phyloP scores from a whole-genome alignment of 768 basidiomycete genomes.

The Pleurotus pulmonarius region DNA sequence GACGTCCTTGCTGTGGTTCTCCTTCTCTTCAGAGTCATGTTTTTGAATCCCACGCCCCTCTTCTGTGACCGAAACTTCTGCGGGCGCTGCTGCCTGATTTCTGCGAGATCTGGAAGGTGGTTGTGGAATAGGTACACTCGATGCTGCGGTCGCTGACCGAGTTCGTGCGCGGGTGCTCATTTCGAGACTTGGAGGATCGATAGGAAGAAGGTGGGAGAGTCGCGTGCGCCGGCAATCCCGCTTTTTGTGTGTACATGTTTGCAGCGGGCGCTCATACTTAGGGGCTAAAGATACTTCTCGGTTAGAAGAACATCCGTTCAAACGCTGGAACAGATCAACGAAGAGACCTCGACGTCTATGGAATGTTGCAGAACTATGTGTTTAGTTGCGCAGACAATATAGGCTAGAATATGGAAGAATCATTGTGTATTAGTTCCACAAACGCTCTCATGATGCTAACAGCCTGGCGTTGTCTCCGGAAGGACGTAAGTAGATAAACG shows the following conservation, averaged over 20 bases:
- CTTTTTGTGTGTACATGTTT: background rate
- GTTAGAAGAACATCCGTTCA: no score
- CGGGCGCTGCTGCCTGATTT: slow-evolving; percentile 1
- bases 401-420: no score
- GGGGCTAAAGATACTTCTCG: no score
- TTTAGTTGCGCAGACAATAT: no score
- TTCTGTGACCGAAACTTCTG: background rate
- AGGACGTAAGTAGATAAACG: no score
- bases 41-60: slow-evolving; percentile 8
- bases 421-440: no score
- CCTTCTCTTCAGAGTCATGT: slow-evolving; percentile 19
- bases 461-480: no score
- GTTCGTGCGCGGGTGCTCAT: slow-evolving; percentile 49
- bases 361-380: no score
- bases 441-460: no score
- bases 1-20: slow-evolving; percentile 19
- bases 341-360: no score
- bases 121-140: slow-evolving; percentile 5
- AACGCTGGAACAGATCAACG: no score
- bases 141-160: slow-evolving; percentile 26
- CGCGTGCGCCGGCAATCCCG: background rate
- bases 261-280: background rate
- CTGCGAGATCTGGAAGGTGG: slow-evolving; percentile 5
- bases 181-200: background rate
- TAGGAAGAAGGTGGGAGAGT: background rate